Conservation (phyloP, 805 yeast genomes). For the Lipomyces orientalis region DNA sequence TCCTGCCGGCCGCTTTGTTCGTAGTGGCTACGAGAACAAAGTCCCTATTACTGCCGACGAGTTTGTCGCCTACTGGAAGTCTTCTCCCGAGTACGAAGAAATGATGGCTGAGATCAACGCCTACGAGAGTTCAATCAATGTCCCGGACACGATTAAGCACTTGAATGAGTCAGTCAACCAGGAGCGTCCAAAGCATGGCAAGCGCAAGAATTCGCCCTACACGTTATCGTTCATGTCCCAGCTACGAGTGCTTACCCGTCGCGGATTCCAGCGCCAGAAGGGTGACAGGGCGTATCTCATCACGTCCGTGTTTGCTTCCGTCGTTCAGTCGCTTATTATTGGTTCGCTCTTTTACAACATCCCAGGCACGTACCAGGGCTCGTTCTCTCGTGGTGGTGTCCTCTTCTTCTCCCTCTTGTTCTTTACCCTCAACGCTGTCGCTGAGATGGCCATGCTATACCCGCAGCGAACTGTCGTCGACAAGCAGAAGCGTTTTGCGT, state of each 20-base stretch:
- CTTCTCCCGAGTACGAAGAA: conserved; percentile 53
- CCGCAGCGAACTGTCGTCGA: conserved; percentile 62
- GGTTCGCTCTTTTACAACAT: conserved; percentile 68
- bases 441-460: conserved; percentile 53
- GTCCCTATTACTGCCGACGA: conserved; percentile 70
- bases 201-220: conserved; percentile 52
- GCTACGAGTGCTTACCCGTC: conserved; percentile 43
- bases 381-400: conserved; percentile 68
- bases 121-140: conserved; percentile 46
- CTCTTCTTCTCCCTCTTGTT: conserved; percentile 61
- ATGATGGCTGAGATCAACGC: conserved; percentile 55
- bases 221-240: conserved; percentile 56
- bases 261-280: conserved; percentile 53
- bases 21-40: conserved; percentile 54
- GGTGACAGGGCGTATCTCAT: conserved; percentile 62
- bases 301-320: conserved; percentile 54
- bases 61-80: conserved; percentile 63
- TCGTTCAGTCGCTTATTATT: conserved; percentile 61
- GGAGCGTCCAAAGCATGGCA: conserved; percentile 50
- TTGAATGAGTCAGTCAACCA: conserved; percentile 49
- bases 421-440: conserved; percentile 53
- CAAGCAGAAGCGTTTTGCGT: conserved; percentile 62
- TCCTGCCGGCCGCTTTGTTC: conserved; percentile 62
- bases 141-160: conserved; percentile 46
- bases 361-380: conserved; percentile 57